A percentile compares a stretch with the other conserved stretches of the same genome.
Evolutionary conservation across 306 rosid species (phyloP).

Genomic region (Styphnolobium japonicum): DNA sequence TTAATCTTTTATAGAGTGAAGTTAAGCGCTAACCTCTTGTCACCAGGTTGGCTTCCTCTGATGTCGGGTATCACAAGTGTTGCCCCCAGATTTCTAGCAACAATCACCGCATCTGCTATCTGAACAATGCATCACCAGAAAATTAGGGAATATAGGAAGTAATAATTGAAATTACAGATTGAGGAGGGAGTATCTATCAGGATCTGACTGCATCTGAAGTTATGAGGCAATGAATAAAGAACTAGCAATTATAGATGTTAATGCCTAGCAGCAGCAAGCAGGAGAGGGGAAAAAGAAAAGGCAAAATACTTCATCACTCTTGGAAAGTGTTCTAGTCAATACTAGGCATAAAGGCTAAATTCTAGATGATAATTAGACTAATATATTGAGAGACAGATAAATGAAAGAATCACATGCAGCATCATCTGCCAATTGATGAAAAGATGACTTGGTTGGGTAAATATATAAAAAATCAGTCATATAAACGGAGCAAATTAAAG

Average conservation of each 20-base stretch:
- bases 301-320: not conserved
- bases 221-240: not conserved
- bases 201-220: not conserved
- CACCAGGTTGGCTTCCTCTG: slow-evolving; percentile 81
- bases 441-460: not conserved
- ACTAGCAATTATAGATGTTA: not conserved
- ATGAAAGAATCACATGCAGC: not conserved
- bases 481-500: not conserved
- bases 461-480: not conserved
- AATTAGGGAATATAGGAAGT: slow-evolving; percentile 15
- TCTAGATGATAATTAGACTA: not conserved
- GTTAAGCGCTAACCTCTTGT: slow-evolving; percentile 51
- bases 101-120: slow-evolving; percentile 74
- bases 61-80: slow-evolving; percentile 81
- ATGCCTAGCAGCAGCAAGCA: not conserved
- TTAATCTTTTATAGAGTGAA: not conserved
- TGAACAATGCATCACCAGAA: slow-evolving; percentile 25
- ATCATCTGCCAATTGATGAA: not conserved
- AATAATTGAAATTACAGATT: not conserved
- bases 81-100: slow-evolving; percentile 81
- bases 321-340: not conserved
- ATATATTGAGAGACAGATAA: not conserved
- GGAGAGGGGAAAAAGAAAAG: not conserved
- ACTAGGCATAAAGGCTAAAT: not conserved
- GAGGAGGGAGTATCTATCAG: not conserved